Evolutionary conservation across 2,329 filamentous ascomycete species (phyloP).

Genomic region (Ceratocystiopsis sp.): DNA sequence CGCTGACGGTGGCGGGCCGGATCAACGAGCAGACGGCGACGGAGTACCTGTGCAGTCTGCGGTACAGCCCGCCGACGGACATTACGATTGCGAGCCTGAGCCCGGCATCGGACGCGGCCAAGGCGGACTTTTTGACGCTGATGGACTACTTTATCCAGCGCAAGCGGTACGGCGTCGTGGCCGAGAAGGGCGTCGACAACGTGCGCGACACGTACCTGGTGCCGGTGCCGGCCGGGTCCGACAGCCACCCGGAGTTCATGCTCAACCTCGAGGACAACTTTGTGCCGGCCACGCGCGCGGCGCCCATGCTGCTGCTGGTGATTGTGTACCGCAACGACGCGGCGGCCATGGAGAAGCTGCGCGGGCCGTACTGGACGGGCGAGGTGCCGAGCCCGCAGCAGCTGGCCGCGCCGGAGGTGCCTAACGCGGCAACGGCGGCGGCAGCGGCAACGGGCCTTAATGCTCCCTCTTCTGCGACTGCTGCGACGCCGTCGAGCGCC

Average conservation of each 20-base stretch:
- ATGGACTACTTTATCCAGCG: constrained; percentile 75
- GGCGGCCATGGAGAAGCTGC: constrained; percentile 18
- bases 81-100: constrained; percentile 63
- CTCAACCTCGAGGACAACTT: constrained; percentile 73
- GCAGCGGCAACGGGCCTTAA: too few relatives aligned
- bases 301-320: constrained; percentile 66
- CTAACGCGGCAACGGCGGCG: too few relatives aligned
- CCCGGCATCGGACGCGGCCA: constrained; percentile 42
- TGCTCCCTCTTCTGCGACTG: too few relatives aligned
- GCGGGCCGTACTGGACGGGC: constrained; percentile 16
- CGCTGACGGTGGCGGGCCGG: constrained; percentile 56
- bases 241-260: constrained; percentile 67
- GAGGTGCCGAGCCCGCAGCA: too few relatives aligned
- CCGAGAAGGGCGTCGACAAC: constrained; percentile 54
- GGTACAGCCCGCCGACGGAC: constrained; percentile 68
- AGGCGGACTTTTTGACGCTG: constrained; percentile 53
- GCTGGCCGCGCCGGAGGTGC: too few relatives aligned
- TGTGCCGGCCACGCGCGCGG: constrained; percentile 52
- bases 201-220: constrained; percentile 87
- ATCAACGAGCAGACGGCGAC: constrained; percentile 72
- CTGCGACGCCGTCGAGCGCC: too few relatives aligned
- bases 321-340: constrained; percentile 62
- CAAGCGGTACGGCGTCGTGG: constrained; percentile 73
- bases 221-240: constrained; percentile 57
- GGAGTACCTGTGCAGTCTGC: constrained; percentile 76